Evolutionary conservation across 2,329 filamentous ascomycete genomes (phyloP).

Genomic region (Xylariaceae sp.): DNA sequence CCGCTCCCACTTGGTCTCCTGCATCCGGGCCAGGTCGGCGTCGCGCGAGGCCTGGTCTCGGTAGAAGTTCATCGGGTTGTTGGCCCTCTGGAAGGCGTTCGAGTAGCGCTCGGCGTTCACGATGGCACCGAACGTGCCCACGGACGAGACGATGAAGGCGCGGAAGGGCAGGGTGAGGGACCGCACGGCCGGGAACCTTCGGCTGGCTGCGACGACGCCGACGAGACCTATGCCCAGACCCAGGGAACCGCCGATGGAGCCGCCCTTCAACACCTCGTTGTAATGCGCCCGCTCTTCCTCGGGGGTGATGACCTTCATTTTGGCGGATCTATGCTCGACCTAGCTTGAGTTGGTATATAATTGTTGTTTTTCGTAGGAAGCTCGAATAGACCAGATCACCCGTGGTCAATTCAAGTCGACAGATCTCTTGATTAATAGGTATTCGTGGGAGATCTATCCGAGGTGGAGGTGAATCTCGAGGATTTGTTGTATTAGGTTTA

Average conservation of each 20-base stretch:
- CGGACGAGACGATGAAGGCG: conserved; percentile 79
- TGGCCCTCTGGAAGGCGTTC: conserved; percentile 59
- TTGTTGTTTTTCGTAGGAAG: background rate
- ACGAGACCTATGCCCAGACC: conserved; percentile 63
- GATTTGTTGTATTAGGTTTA: too few species aligned
- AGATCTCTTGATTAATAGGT: too few species aligned
- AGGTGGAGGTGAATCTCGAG: too few species aligned
- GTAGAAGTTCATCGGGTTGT: conserved; percentile 64
- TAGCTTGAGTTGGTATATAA: too few species aligned
- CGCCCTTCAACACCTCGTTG: conserved; percentile 71
- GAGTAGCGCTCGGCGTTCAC: conserved; percentile 72
- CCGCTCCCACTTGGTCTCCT: conserved; percentile 54
- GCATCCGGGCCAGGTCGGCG: conserved; percentile 47
- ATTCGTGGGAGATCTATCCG: too few species aligned
- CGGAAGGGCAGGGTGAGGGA: conserved; percentile 83
- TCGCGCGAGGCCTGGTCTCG: conserved; percentile 56
- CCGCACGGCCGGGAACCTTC: conserved; percentile 72
- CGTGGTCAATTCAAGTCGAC: background rate
- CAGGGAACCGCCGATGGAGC: conserved; percentile 62
- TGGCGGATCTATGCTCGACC: too few species aligned
- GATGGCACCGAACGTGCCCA: conserved; percentile 81
- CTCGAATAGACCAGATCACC: background rate
- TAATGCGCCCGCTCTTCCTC: conserved; percentile 90
- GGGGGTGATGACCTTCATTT: conserved; percentile 92
- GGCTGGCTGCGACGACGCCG: conserved; percentile 62